These are phyloP conservation scores for Ammopiptanthus mongolicus DNA, from an alignment of 306 rosid species.

Conservation along the genomic window DNA sequence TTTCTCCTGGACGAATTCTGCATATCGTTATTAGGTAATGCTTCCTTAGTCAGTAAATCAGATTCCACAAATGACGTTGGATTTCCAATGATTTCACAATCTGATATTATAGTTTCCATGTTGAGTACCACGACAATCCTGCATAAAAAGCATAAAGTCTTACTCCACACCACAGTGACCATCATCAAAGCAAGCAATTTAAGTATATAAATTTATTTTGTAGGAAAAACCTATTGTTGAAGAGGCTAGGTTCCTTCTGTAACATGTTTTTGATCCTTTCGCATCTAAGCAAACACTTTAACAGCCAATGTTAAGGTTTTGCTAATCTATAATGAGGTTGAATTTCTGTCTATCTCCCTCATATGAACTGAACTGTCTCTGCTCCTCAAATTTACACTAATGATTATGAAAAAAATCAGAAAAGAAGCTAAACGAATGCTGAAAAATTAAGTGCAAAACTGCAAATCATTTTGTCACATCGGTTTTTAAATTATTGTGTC, in stretches of 20 bases:
- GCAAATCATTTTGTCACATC: neutral
- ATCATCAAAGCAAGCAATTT: neutral
- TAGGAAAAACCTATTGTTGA: neutral
- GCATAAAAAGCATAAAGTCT: conserved; percentile 14
- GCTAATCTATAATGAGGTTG: neutral
- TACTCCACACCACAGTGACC: neutral
- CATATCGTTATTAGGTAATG: conserved; percentile 19
- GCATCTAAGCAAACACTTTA: neutral
- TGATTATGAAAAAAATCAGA: neutral
- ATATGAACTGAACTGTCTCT: neutral
- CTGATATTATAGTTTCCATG: conserved; percentile 78
- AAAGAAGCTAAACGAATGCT: neutral
- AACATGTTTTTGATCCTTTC: neutral
- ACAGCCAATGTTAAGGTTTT: conserved; percentile 7
- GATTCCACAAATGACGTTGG: conserved; percentile 45
- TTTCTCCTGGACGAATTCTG: conserved; percentile 22
- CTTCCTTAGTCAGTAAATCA: conserved; percentile 38
- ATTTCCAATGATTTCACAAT: conserved; percentile 76
- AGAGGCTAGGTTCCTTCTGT: neutral
- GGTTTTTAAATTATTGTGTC: no score
- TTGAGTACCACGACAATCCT: conserved; percentile 79
- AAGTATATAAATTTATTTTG: neutral
- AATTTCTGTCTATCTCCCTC: neutral
- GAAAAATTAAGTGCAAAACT: neutral
- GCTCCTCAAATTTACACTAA: neutral